Evolutionary conservation across 495 filamentous ascomycete genomes (phyloP).

Genomic region (Tuber magnatum): DNA sequence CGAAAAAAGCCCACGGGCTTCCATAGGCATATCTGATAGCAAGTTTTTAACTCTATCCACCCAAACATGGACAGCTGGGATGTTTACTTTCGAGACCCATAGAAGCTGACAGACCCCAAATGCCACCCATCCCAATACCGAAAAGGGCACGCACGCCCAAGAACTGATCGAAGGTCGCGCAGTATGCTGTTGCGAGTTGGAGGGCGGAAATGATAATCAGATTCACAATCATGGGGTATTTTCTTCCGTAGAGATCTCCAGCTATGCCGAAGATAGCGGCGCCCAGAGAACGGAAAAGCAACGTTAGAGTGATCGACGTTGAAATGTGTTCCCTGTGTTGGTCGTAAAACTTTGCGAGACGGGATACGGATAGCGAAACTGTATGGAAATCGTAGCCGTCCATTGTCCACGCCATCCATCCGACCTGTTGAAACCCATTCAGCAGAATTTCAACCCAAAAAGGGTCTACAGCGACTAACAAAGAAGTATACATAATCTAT

Average conservation of each 20-base stretch:
- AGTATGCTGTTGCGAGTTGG: slow-evolving; percentile 68
- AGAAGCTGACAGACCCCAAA: slow-evolving; percentile 73
- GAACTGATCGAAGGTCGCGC: slow-evolving; percentile 59
- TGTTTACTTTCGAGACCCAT: slow-evolving; percentile 64
- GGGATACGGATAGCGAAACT: slow-evolving; percentile 62
- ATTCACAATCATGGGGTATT: slow-evolving; percentile 73
- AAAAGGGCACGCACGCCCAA: slow-evolving; percentile 59
- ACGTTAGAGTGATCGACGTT: slow-evolving; percentile 65
- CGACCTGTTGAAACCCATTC: background rate
- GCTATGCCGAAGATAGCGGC: slow-evolving; percentile 65
- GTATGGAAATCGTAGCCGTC: slow-evolving; percentile 61
- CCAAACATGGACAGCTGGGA: background rate
- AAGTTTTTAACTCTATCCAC: background rate
- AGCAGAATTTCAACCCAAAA: background rate
- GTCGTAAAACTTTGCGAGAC: slow-evolving; percentile 60
- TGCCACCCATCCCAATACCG: slow-evolving; percentile 76
- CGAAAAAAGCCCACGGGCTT: slow-evolving; percentile 67
- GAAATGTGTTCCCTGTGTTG: slow-evolving; percentile 57
- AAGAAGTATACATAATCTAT: slow-evolving; percentile 40
- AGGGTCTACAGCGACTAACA: slow-evolving; percentile 25
- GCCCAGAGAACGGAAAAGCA: slow-evolving; percentile 63
- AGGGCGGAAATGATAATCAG: slow-evolving; percentile 54
- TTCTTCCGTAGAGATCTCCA: slow-evolving; percentile 67
- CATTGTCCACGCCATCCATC: slow-evolving; percentile 43
- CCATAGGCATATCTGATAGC: slow-evolving; percentile 34